Evolutionary conservation across 2,329 filamentous ascomycete species (phyloP).

Genomic region (Aureobasidium subglaciale): DNA sequence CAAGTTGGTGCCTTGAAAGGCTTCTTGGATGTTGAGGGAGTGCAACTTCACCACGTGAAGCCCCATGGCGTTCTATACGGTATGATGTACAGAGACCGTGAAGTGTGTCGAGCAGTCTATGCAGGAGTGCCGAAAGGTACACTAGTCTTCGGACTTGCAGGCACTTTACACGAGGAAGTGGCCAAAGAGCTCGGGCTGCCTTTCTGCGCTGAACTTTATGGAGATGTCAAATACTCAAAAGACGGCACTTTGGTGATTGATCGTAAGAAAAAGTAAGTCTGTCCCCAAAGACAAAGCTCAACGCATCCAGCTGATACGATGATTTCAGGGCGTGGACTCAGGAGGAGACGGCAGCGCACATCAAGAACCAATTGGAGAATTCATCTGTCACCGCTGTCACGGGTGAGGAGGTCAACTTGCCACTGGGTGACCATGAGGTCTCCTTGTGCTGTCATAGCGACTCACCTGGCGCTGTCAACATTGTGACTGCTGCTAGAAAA

Average conservation of each 20-base stretch:
- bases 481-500: slow-evolving; percentile 36
- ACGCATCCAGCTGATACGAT: not conserved
- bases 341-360: slow-evolving; percentile 36
- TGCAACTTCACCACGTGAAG: slow-evolving; percentile 55
- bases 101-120: slow-evolving; percentile 47
- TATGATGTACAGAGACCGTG: slow-evolving; percentile 46
- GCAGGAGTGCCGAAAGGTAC: slow-evolving; percentile 44
- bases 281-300: no score
- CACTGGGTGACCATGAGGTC: slow-evolving; percentile 35
- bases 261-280: slow-evolving; percentile 47
- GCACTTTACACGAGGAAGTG: slow-evolving; percentile 48
- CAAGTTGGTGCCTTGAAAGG: slow-evolving; percentile 57
- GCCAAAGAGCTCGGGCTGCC: slow-evolving; percentile 46
- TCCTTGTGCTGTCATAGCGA: slow-evolving; percentile 41
- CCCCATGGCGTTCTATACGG: slow-evolving; percentile 55
- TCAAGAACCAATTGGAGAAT: slow-evolving; percentile 34
- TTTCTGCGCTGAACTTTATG: slow-evolving; percentile 50
- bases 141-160: slow-evolving; percentile 48
- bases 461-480: slow-evolving; percentile 38
- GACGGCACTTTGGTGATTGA: slow-evolving; percentile 49
- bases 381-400: slow-evolving; percentile 35
- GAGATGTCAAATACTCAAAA: slow-evolving; percentile 49
- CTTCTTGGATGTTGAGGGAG: slow-evolving; percentile 50
- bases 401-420: slow-evolving; percentile 36
- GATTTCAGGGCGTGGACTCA: slow-evolving; percentile 33